These are phyloP conservation scores for Aureobasidium sp. DNA, from an alignment of 2,329 filamentous ascomycete species.

Conservation along the genomic window DNA sequence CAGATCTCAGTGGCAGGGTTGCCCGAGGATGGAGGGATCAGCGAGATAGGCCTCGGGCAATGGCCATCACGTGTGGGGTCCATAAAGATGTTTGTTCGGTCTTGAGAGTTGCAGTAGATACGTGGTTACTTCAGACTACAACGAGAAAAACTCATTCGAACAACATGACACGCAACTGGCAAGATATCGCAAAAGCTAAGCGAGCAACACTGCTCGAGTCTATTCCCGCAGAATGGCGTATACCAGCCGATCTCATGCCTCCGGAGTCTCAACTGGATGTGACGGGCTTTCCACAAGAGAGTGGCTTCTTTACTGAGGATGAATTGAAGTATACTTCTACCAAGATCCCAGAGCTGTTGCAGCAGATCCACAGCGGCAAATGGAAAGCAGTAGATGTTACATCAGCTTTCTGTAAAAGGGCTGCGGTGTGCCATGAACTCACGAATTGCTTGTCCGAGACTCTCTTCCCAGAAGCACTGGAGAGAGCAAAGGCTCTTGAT, in stretches of 20 bases:
- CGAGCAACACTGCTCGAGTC: slow-evolving; percentile 24
- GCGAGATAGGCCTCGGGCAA: slow-evolving; percentile 8
- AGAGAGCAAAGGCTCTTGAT: slow-evolving; percentile 45
- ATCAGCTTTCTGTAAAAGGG: slow-evolving; percentile 46
- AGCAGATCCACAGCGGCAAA: slow-evolving; percentile 30
- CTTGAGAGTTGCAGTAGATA: background rate
- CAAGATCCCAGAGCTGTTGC: slow-evolving; percentile 32
- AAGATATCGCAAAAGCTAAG: slow-evolving; percentile 11
- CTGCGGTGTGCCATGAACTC: slow-evolving; percentile 47
- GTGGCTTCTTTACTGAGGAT: slow-evolving; percentile 50
- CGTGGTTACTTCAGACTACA: background rate
- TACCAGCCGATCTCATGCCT: slow-evolving; percentile 47
- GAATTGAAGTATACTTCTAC: slow-evolving; percentile 44
- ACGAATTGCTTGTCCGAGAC: slow-evolving; percentile 54
- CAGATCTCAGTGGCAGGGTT: background rate
- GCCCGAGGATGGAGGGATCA: background rate
- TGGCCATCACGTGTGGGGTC: slow-evolving; percentile 2
- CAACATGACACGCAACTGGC: slow-evolving; percentile 8
- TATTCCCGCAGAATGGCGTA: slow-evolving; percentile 51
- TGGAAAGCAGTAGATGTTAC: slow-evolving; percentile 47
- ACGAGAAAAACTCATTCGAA: background rate
- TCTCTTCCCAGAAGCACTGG: slow-evolving; percentile 46
- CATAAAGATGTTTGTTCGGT: background rate
- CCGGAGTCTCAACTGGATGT: slow-evolving; percentile 48
- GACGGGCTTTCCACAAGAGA: slow-evolving; percentile 45